phyloP scores from a whole-genome alignment of 176 grass and related monocot species.

The Oryza nivara region DNA sequence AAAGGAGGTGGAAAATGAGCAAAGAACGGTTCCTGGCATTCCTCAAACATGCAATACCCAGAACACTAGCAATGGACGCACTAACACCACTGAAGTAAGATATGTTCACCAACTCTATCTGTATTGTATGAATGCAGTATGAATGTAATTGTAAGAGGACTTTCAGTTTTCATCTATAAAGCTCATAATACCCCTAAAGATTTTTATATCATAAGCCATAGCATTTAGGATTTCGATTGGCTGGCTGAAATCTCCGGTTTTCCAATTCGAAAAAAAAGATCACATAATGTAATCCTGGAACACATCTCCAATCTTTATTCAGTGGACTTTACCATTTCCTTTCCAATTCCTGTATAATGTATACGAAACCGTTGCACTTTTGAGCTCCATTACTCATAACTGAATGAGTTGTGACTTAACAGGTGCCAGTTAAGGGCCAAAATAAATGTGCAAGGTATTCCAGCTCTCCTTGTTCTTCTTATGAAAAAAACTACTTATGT shows the following conservation, averaged over 20 bases:
- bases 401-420: constrained; percentile 37
- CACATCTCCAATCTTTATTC: neutral
- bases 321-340: neutral
- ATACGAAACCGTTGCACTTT: neutral
- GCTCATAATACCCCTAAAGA: neutral
- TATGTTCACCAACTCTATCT: neutral
- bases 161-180: neutral
- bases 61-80: neutral
- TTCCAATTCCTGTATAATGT: neutral
- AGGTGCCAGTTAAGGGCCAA: constrained; percentile 41
- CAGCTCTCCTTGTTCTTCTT: constrained; percentile 11
- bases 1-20: neutral
- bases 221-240: neutral
- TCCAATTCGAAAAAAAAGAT: neutral
- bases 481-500: constrained; percentile 1
- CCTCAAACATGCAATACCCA: constrained; percentile 21
- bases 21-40: constrained; percentile 20
- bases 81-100: constrained; percentile 33
- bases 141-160: neutral
- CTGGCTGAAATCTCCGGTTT: neutral
- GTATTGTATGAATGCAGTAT: constrained; percentile 11
- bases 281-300: constrained; percentile 4
- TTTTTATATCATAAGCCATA: neutral
- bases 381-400: neutral
- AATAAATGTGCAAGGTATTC: constrained; percentile 35